phyloP scores from a whole-genome alignment of 345 rosid species.

The Citrus australasica region DNA sequence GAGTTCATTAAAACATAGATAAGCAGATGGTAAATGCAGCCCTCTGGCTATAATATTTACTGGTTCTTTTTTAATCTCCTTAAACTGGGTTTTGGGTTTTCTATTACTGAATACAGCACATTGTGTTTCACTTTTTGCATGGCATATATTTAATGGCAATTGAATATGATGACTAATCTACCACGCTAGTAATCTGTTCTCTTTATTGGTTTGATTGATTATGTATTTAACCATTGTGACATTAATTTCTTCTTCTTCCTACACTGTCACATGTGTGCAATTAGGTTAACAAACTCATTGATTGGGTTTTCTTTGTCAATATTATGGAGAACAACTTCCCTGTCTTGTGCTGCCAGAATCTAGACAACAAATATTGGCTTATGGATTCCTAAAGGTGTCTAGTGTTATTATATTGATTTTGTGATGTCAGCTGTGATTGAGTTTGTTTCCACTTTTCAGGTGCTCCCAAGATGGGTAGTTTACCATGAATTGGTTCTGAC shows the following conservation, averaged over 20 bases:
- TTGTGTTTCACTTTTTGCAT: background rate
- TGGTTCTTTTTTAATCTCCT: background rate
- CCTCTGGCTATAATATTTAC: background rate
- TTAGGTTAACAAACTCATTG: background rate
- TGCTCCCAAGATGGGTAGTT: conserved; percentile 88
- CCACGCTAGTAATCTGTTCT: background rate
- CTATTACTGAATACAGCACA: background rate
- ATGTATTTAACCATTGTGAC: background rate
- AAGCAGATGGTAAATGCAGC: background rate
- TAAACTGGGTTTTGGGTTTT: background rate
- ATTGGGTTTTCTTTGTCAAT: background rate
- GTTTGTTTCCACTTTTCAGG: conserved; percentile 38
- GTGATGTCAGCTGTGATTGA: background rate
- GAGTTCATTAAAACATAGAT: background rate
- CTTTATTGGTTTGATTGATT: background rate
- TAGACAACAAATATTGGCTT: background rate
- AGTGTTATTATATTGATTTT: background rate
- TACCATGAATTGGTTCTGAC: conserved; percentile 92
- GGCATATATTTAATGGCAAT: background rate
- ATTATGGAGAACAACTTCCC: background rate
- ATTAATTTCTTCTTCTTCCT: background rate
- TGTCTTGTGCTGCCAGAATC: background rate
- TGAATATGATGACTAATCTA: background rate
- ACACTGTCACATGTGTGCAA: background rate
- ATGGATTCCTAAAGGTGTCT: background rate